A percentile compares a stretch with the other conserved stretches of the same genome.
Evolutionary conservation across 176 grass and related monocot species (phyloP).

Genomic region (bread wheat (Triticum aestivum)): IWGSC_CS_RefSeq_v2.1 NC_057807.1:75415388-75415887

Average conservation of each 20-base stretch:
- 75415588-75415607: slow-evolving; percentile 25
- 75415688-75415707: slow-evolving; percentile 1
- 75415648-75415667: slow-evolving; percentile 34
- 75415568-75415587: not conserved
- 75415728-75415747: not conserved
- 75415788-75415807: not conserved
- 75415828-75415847: not conserved
- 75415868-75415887: not conserved
- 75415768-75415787: too few relatives aligned
- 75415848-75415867: not conserved
- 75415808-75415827: not conserved
- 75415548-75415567: not conserved
- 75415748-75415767: not conserved
- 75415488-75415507: not conserved
- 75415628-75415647: not conserved
- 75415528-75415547: not conserved
- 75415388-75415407: not conserved
- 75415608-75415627: not conserved
- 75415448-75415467: slow-evolving; percentile 41
- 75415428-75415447: slow-evolving; percentile 4
- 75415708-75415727: slow-evolving; percentile 11
- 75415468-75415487: slow-evolving; percentile 8
- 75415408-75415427: slow-evolving; percentile 13
- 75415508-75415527: not conserved
- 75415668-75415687: slow-evolving; percentile 13